phyloP scores from a whole-genome alignment of 257 asterid species.

The Leptodermis oblonga region DNA sequence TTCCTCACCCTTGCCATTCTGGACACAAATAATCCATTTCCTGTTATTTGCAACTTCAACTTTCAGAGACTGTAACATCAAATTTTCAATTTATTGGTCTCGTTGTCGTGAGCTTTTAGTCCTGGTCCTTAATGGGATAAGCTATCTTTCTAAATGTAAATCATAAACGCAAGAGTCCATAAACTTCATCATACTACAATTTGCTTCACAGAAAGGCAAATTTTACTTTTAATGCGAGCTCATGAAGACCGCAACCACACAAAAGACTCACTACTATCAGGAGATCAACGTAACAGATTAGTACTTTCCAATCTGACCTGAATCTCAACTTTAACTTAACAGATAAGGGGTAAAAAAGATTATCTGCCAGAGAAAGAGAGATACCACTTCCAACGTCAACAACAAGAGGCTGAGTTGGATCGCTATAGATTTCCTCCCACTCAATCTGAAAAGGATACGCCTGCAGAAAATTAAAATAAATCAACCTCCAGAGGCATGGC shows the following conservation, averaged over 20 bases:
- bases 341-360: too few species aligned
- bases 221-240: background rate
- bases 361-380: slow-evolving; percentile 1
- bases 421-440: slow-evolving; percentile 56
- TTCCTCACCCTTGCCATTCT: slow-evolving; percentile 65
- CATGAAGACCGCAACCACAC: background rate
- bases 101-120: background rate
- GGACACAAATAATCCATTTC: slow-evolving; percentile 81
- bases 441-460: slow-evolving; percentile 65
- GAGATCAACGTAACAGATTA: background rate
- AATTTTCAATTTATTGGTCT: background rate
- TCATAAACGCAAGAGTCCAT: background rate
- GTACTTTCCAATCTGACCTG: too few species aligned
- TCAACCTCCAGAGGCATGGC: background rate
- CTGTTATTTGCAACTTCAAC: slow-evolving; percentile 37
- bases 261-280: background rate
- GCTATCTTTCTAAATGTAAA: background rate
- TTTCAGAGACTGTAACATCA: slow-evolving; percentile 10
- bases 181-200: background rate
- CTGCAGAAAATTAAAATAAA: slow-evolving; percentile 38
- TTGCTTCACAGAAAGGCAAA: background rate
- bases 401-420: slow-evolving; percentile 63
- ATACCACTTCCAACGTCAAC: slow-evolving; percentile 96
- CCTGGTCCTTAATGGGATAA: background rate
- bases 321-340: too few species aligned